A percentile compares a stretch with the other conserved stretches of the same genome.
Evolutionary conservation across 2,329 filamentous ascomycete genomes (phyloP).

Genomic region (Monilinia laxa): DNA sequence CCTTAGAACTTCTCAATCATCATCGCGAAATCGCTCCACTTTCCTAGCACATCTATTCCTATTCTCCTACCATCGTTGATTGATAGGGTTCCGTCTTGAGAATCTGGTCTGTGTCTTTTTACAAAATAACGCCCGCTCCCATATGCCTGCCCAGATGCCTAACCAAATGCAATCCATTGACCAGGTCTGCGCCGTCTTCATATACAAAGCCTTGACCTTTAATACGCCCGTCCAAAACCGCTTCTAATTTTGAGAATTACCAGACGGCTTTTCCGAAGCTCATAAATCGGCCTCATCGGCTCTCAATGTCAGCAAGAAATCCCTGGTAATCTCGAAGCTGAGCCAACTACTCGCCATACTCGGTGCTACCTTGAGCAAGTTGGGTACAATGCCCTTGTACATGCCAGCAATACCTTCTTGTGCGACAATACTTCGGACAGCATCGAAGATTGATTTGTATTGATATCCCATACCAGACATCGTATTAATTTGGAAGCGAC

Average conservation of each 20-base stretch:
- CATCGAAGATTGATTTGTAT: constrained; percentile 84
- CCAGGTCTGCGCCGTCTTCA: constrained; percentile 27
- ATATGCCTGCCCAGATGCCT: constrained; percentile 36
- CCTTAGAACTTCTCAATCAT: background rate
- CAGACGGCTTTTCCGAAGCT: constrained; percentile 16
- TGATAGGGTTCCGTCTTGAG: constrained; percentile 22
- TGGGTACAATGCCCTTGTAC: constrained; percentile 95
- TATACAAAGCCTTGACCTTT: constrained; percentile 38
- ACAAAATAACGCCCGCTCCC: constrained; percentile 37
- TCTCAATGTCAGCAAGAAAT: constrained; percentile 70
- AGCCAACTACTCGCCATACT: constrained; percentile 99
- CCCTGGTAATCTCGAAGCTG: constrained; percentile 90
- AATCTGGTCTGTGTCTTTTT: constrained; percentile 35
- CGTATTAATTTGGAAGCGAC: constrained; percentile 97
- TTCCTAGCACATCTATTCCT: constrained; percentile 24
- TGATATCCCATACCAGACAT: constrained; percentile 98
- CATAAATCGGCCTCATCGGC: constrained; percentile 40
- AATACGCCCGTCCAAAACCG: constrained; percentile 18
- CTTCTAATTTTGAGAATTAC: constrained; percentile 11
- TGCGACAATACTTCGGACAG: constrained; percentile 74
- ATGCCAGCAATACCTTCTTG: constrained; percentile 83
- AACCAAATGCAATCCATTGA: constrained; percentile 34
- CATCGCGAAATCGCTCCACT: constrained; percentile 1
- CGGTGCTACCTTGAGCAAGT: constrained; percentile 92
- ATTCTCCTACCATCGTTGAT: constrained; percentile 28